Conservation (phyloP, 75 land plant species). For the Cupressus sempervirens region DNA sequence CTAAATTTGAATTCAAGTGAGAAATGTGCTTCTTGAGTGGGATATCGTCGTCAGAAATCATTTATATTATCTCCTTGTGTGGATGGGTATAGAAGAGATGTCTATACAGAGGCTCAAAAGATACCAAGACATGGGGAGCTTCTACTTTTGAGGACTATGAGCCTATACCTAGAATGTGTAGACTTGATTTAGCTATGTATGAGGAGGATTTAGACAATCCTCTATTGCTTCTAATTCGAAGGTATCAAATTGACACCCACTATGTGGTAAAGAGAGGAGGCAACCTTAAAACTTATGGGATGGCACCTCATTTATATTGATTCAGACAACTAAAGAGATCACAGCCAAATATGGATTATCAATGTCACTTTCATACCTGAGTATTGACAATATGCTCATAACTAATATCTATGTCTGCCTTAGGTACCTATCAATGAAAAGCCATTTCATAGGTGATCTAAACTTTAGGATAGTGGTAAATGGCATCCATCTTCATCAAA, state of each 20-base stretch:
- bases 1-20: not conserved
- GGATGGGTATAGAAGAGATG: constrained; percentile 88
- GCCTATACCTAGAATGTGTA: constrained; percentile 67
- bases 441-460: not conserved
- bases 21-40: constrained; percentile 15
- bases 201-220: constrained; percentile 69
- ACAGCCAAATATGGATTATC: not conserved
- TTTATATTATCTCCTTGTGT: constrained; percentile 59
- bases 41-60: constrained; percentile 60
- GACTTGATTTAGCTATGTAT: constrained; percentile 54
- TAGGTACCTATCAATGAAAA: constrained; percentile 56
- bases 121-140: constrained; percentile 72
- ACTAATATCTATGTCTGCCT: constrained; percentile 89
- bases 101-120: constrained; percentile 57
- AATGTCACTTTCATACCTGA: constrained; percentile 45
- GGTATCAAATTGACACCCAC: constrained; percentile 56
- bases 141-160: constrained; percentile 65
- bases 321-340: too few species aligned
- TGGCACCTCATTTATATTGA: constrained; percentile 73
- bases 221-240: constrained; percentile 71
- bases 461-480: not conserved
- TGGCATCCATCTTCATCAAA: not conserved
- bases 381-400: constrained; percentile 93
- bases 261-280: constrained; percentile 38
- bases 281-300: constrained; percentile 41